Percentiles rank a stretch among this genome's conserved stretches.
Evolutionary conservation across 2,329 filamentous ascomycete species (phyloP).

Genomic region (Xylaria sp.): DNA sequence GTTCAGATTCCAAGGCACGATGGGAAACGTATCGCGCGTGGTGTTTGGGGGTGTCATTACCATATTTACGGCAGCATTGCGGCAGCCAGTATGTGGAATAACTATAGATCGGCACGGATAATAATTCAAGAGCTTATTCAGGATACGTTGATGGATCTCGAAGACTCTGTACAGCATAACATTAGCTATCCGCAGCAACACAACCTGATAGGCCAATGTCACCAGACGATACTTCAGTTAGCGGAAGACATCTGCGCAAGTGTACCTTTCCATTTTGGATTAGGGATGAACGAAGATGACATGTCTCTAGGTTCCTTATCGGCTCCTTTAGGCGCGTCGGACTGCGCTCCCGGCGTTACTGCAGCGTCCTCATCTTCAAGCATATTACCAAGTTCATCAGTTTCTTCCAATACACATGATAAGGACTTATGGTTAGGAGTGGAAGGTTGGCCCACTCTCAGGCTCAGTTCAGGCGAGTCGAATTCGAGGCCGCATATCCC

Average conservation of each 20-base stretch:
- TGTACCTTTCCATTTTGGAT: conserved; percentile 14
- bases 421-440: neutral
- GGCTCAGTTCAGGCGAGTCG: neutral
- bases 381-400: neutral
- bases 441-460: conserved; percentile 4
- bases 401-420: neutral
- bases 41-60: conserved; percentile 12
- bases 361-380: neutral
- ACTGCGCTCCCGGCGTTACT: neutral
- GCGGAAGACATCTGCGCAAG: conserved; percentile 9
- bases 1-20: neutral
- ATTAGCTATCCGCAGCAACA: conserved; percentile 4
- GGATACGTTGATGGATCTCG: conserved; percentile 1
- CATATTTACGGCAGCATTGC: conserved; percentile 11
- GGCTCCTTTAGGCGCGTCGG: neutral
- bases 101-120: conserved; percentile 15
- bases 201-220: conserved; percentile 3
- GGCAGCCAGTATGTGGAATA: conserved; percentile 15
- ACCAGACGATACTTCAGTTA: conserved; percentile 10
- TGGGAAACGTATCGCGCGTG: conserved; percentile 3
- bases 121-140: conserved; percentile 18
- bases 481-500: neutral
- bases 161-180: neutral
- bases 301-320: neutral
- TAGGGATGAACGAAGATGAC: neutral